These are phyloP conservation scores for Populus pruinosa DNA, from an alignment of 345 rosid species.

Conservation along the genomic window DNA sequence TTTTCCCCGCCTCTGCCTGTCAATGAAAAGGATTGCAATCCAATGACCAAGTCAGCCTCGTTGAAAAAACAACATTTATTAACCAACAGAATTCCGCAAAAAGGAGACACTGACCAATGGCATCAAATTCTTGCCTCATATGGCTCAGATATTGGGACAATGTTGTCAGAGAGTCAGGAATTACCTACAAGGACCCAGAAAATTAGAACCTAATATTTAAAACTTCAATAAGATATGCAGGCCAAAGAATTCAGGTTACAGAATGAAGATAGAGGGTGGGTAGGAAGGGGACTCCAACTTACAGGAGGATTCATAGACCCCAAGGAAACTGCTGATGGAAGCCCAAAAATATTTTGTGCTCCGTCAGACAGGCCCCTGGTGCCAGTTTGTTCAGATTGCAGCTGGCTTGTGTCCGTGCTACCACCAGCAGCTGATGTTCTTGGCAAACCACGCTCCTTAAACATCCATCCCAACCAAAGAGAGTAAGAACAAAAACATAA, in stretches of 20 bases:
- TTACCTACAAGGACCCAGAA: conserved; percentile 41
- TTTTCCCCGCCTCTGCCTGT: conserved; percentile 44
- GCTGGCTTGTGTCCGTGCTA: conserved; percentile 27
- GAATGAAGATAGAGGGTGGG: not conserved
- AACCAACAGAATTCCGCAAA: not conserved
- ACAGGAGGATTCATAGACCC: conserved; percentile 61
- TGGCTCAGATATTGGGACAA: conserved; percentile 55
- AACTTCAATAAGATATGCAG: conserved; percentile 8
- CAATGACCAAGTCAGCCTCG: conserved; percentile 9
- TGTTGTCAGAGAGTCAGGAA: conserved; percentile 66
- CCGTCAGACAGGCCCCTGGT: conserved; percentile 40
- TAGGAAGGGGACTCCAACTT: conserved; percentile 23
- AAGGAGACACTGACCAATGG: conserved; percentile 39
- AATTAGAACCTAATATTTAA: not conserved
- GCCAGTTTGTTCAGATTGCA: conserved; percentile 43
- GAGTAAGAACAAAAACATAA: not conserved
- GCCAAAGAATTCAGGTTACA: not conserved
- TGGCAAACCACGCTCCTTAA: conserved; percentile 42
- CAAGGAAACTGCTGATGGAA: conserved; percentile 49
- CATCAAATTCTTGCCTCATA: conserved; percentile 46
- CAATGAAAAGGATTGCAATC: conserved; percentile 17
- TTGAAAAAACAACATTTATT: not conserved
- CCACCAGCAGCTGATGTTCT: conserved; percentile 43
- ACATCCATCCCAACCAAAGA: conserved; percentile 10
- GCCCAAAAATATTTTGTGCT: conserved; percentile 49